phyloP scores from a whole-genome alignment of 768 basidiomycete species.

The Coprinopsis strossmayeri region DNA sequence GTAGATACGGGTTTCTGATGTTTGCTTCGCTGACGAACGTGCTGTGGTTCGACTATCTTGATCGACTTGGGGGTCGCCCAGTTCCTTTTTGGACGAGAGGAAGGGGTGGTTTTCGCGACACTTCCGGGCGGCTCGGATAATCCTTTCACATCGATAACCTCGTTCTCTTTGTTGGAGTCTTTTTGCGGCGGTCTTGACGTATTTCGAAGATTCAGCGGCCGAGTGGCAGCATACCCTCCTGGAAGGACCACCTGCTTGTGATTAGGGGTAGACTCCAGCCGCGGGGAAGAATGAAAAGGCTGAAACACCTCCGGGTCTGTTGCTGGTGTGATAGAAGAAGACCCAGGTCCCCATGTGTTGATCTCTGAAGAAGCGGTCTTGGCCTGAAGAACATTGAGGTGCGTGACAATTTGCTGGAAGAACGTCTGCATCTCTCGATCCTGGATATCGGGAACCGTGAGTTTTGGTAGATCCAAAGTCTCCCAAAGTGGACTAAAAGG shows the following conservation, averaged over 20 bases:
- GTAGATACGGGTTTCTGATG: constrained; percentile 16
- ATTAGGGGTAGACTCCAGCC: background rate
- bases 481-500: constrained; percentile 22
- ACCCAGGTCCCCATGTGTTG: constrained; percentile 5
- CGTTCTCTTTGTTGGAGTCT: constrained; percentile 55
- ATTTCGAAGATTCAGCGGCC: constrained; percentile 39
- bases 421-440: constrained; percentile 78
- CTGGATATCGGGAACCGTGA: constrained; percentile 64
- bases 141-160: background rate
- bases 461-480: constrained; percentile 29
- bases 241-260: background rate
- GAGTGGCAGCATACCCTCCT: constrained; percentile 22
- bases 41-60: constrained; percentile 16
- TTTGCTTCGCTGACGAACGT: constrained; percentile 27
- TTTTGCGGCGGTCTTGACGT: constrained; percentile 20
- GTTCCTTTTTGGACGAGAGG: constrained; percentile 6
- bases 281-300: constrained; percentile 1
- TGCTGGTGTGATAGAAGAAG: background rate
- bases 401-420: constrained; percentile 79
- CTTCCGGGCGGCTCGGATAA: background rate
- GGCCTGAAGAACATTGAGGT: constrained; percentile 67
- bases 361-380: constrained; percentile 23
- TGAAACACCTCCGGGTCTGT: background rate
- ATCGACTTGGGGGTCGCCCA: constrained; percentile 16
- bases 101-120: background rate